A percentile compares a stretch with the other conserved stretches of the same genome.
These are phyloP conservation scores for Colletotrichum sp. DNA, from an alignment of 2,329 filamentous ascomycete genomes.

Conservation along the genomic window DNA sequence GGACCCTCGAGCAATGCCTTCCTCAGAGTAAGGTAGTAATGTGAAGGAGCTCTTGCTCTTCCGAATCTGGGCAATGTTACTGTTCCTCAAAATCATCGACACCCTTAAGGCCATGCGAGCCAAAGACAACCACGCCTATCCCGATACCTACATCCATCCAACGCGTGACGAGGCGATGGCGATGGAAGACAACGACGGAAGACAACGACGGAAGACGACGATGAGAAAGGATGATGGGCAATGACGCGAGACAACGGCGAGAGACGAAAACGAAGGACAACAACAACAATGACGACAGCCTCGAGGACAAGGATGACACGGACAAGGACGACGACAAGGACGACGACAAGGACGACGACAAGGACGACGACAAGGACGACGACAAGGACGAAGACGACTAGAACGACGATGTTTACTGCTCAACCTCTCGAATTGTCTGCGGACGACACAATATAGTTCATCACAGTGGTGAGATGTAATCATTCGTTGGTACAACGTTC, in stretches of 20 bases:
- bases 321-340: no score
- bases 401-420: neutral
- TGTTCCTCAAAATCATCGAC: neutral
- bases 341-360: no score
- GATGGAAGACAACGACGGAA: neutral
- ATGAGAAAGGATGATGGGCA: no score
- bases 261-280: rapidly evolving
- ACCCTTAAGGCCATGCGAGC: rapidly evolving
- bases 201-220: neutral
- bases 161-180: neutral
- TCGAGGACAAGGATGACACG: no score
- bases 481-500: neutral
- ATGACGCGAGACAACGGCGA: neutral
- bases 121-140: neutral
- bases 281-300: no score
- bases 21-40: no score
- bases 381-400: no score
- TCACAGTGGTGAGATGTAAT: no score
- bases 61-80: rapidly evolving
- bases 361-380: no score
- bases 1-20: neutral
- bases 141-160: rapidly evolving
- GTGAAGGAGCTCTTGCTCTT: rapidly evolving
- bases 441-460: rapidly evolving
- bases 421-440: rapidly evolving